Percentiles rank a stretch among this genome's conserved stretches.
Conservation (phyloP, 1,284 basidiomycete genomes). For the Heterobasidion parviporum region DNA sequence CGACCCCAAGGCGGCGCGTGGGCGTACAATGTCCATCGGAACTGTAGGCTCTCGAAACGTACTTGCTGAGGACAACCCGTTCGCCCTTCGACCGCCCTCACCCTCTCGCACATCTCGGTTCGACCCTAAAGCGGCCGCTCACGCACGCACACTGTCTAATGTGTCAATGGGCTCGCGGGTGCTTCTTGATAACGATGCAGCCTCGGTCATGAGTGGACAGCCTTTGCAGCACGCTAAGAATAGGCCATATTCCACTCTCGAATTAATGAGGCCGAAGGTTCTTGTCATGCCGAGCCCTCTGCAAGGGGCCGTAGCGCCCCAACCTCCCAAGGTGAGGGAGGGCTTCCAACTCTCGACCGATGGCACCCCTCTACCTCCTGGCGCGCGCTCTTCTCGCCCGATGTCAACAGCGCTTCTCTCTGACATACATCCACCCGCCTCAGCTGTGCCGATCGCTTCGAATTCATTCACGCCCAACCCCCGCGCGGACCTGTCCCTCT, state of each 20-base stretch:
- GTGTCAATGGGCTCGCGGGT: constrained; percentile 58
- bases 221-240: constrained; percentile 30
- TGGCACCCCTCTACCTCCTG: constrained; percentile 61
- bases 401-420: constrained; percentile 29
- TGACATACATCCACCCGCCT: constrained; percentile 13
- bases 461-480: constrained; percentile 76
- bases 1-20: constrained; percentile 26
- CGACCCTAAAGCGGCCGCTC: constrained; percentile 56
- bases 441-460: constrained; percentile 37
- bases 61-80: constrained; percentile 38
- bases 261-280: constrained; percentile 72
- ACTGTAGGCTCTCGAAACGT: constrained; percentile 22
- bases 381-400: constrained; percentile 47
- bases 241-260: constrained; percentile 59
- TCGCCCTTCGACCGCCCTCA: constrained; percentile 51
- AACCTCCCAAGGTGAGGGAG: constrained; percentile 27
- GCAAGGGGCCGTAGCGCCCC: constrained; percentile 36
- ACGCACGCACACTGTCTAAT: constrained; percentile 56
- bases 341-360: constrained; percentile 60
- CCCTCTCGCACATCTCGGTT: constrained; percentile 56
- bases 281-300: constrained; percentile 81
- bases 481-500: constrained; percentile 57
- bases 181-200: constrained; percentile 48
- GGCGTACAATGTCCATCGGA: constrained; percentile 29
- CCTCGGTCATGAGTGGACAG: constrained; percentile 18